Conservation (phyloP, 805 yeast species). For the Candida maris region DNA sequence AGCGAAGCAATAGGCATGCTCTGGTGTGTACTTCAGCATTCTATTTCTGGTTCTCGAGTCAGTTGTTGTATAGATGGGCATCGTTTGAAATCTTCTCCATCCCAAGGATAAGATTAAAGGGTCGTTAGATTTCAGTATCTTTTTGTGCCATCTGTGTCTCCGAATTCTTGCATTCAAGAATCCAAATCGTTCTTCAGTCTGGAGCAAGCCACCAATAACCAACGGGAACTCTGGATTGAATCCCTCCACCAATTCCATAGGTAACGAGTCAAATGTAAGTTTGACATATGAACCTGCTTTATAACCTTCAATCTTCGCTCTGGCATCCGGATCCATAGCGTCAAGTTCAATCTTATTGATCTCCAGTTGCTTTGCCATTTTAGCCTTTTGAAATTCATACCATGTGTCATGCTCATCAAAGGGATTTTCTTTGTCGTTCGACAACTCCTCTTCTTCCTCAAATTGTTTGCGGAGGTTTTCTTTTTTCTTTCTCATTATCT, state of each 20-base stretch:
- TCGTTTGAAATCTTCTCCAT: slow-evolving; percentile 97
- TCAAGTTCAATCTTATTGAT: slow-evolving; percentile 81
- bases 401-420: slow-evolving; percentile 85
- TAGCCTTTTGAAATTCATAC: slow-evolving; percentile 96
- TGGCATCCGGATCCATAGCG: slow-evolving; percentile 68
- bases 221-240: slow-evolving; percentile 84
- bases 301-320: slow-evolving; percentile 84
- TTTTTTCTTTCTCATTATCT: slow-evolving; percentile 80
- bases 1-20: slow-evolving; percentile 94
- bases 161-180: slow-evolving; percentile 89
- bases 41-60: slow-evolving; percentile 97
- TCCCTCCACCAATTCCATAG: slow-evolving; percentile 86
- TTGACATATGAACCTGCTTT: slow-evolving; percentile 94
- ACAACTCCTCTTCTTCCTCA: slow-evolving; percentile 75
- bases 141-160: slow-evolving; percentile 98
- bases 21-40: slow-evolving; percentile 97
- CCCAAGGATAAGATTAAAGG: slow-evolving; percentile 92
- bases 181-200: slow-evolving; percentile 92
- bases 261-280: slow-evolving; percentile 73
- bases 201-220: slow-evolving; percentile 83
- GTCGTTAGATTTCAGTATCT: slow-evolving; percentile 90
- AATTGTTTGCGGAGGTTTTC: slow-evolving; percentile 85
- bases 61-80: slow-evolving; percentile 92
- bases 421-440: slow-evolving; percentile 60
- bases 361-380: slow-evolving; percentile 92